Evolutionary conservation across 495 filamentous ascomycete species (phyloP).

Genomic region (Aeminium ludgeri): DNA sequence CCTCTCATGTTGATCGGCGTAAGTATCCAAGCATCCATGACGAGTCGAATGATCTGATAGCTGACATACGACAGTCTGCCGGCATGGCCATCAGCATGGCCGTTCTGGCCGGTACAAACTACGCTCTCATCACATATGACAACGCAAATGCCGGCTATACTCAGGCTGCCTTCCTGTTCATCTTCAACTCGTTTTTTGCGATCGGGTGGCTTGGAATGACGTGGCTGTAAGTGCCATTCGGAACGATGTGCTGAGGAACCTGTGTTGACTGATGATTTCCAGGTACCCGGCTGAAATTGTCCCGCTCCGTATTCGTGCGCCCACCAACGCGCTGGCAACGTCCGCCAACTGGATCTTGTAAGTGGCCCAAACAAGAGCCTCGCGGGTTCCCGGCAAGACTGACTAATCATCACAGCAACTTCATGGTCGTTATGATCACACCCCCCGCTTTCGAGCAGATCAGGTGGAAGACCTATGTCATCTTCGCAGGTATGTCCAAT

Average conservation of each 20-base stretch:
- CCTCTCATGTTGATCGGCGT: slow-evolving; percentile 5
- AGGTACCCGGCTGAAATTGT: slow-evolving; percentile 7
- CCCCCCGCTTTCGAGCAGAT: slow-evolving; percentile 20
- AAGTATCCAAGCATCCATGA: not conserved
- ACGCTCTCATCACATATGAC: too few relatives aligned
- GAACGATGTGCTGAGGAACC: too few relatives aligned
- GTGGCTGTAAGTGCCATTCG: too few relatives aligned
- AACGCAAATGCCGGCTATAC: too few relatives aligned
- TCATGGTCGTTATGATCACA: slow-evolving; percentile 16
- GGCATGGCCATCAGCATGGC: slow-evolving; percentile 30
- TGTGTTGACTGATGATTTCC: too few relatives aligned
- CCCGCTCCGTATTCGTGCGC: slow-evolving; percentile 8
- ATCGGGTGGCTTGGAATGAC: slow-evolving; percentile 22
- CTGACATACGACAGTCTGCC: slow-evolving; percentile 11
- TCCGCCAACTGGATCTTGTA: slow-evolving; percentile 12
- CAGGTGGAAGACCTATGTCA: slow-evolving; percentile 22
- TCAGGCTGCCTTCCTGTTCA: slow-evolving; percentile 18
- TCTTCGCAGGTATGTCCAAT: slow-evolving; percentile 14
- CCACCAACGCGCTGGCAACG: slow-evolving; percentile 6
- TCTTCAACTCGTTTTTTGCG: slow-evolving; percentile 19
- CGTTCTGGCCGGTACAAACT: slow-evolving; percentile 22
- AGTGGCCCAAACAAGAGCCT: not conserved
- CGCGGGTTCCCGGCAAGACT: too few relatives aligned
- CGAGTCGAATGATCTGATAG: not conserved
- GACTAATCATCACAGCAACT: not conserved